These are phyloP conservation scores for Smallanthus sonchifolius DNA, from an alignment of 129 eudicot species.

Conservation along the genomic window DNA sequence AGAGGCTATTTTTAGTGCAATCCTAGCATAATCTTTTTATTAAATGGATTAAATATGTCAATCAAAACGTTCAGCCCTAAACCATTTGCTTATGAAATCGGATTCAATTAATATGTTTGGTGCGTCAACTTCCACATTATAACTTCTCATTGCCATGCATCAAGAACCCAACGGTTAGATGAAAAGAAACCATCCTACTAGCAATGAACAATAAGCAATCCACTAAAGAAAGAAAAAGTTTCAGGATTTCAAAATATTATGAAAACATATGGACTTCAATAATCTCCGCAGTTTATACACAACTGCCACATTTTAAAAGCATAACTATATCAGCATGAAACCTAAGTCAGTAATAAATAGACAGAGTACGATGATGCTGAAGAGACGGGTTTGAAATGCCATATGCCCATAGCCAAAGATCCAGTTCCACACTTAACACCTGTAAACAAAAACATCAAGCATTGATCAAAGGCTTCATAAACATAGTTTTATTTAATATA, in stretches of 20 bases:
- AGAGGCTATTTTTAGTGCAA: too few relatives aligned
- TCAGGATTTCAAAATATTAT: background rate
- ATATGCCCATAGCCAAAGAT: conserved; percentile 88
- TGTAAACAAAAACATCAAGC: conserved; percentile 19
- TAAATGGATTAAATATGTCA: too few relatives aligned
- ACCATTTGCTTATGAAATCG: too few relatives aligned
- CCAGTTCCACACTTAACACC: conserved; percentile 96
- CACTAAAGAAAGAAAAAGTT: background rate
- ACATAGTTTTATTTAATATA: background rate
- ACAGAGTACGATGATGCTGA: conserved; percentile 75
- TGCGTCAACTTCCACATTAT: too few relatives aligned
- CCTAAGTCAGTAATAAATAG: conserved; percentile 60
- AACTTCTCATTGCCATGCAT: background rate
- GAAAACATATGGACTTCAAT: conserved; percentile 1
- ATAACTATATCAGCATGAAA: background rate
- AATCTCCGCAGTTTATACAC: conserved; percentile 7
- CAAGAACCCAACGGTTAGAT: background rate
- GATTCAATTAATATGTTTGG: too few relatives aligned
- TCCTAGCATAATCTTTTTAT: too few relatives aligned
- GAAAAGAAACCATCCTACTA: background rate
- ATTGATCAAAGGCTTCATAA: background rate
- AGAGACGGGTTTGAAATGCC: conserved; percentile 70
- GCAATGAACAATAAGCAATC: background rate
- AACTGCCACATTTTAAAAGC: conserved; percentile 6
- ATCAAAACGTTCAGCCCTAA: too few relatives aligned